Evolutionary conservation across 2,329 filamentous ascomycete species (phyloP), one percentile per base, ranked within the genome.

Genomic region (Fusarium odoratissimum): DNA sequence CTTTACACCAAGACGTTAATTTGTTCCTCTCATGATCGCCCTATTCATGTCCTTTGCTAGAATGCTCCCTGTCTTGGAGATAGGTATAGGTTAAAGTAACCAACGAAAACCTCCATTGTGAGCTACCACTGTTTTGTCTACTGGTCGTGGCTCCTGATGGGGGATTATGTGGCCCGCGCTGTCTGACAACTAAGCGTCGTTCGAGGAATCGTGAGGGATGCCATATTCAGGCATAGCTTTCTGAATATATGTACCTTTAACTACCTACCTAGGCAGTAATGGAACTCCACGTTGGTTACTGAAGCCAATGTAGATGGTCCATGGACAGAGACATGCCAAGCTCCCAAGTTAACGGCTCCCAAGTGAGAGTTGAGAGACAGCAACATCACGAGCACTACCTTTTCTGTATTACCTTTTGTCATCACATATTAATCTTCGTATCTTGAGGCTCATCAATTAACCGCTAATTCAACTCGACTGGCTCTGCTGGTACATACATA

Each of bases 401-500:
- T n/a, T 41, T 17, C n/a, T 38, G 52, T 65, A 35, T 49, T n/a
- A 54, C 45, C 35, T 10, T 28, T 37, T 19, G 17, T 12, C 35
- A 28, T 40, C 41, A n/a, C 41, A 42, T 35, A 37, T 23, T 37
- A 19, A 40, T 38, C 25, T 52, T n/a, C 28, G 2, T 57, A 10
- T 35, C 7, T 10, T 60, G 33, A 48, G 41, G 28, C 56, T 28
- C 42, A 28, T 52, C 19, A n/a, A 16, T 28, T n/a, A 25, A 30
- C 23, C 21, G 37, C 25, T 46, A 21, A 23, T 28, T 31, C 25
- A 44, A 16, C 12, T 30, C 38, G 41, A 25, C 28, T 38, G 28
- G 40, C 45, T 57, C 48, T 55, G n/a, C 44, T 48, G 58, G 38
- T 37, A 59, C 45, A 45, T 42, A 64, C 49, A 59, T 48, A 52